These are phyloP conservation scores for Carex cristatella DNA, from an alignment of 176 grass and related monocot species.

Conservation along the genomic window DNA sequence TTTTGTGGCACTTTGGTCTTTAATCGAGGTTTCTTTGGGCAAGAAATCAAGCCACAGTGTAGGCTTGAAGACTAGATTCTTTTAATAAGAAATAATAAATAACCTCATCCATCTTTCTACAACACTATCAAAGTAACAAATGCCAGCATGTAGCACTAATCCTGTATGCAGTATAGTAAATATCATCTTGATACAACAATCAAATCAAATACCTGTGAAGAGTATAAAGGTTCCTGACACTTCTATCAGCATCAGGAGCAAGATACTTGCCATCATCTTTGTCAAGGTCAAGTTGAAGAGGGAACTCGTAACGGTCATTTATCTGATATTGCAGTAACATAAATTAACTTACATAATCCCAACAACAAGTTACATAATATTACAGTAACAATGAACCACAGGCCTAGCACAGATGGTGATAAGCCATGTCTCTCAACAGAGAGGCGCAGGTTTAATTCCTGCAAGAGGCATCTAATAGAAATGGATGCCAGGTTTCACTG, in stretches of 20 bases:
- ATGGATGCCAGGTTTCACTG: not conserved
- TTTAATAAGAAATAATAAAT: not conserved
- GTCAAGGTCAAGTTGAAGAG: slow-evolving; percentile 84
- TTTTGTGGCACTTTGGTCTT: not conserved
- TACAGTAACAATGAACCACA: not conserved
- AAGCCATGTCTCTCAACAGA: not conserved
- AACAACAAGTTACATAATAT: not conserved
- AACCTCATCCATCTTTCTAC: not conserved
- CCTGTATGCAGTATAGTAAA: not conserved
- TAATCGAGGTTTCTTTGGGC: not conserved
- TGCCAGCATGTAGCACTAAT: not conserved
- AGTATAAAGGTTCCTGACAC: slow-evolving; percentile 77
- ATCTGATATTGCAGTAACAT: slow-evolving; percentile 42
- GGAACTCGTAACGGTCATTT: slow-evolving; percentile 91
- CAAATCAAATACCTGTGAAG: slow-evolving; percentile 60
- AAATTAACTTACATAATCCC: not conserved
- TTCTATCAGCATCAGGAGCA: slow-evolving; percentile 80
- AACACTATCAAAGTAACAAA: not conserved
- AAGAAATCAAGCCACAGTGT: not conserved
- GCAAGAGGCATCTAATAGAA: not conserved
- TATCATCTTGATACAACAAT: not conserved
- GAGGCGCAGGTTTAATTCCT: not conserved
- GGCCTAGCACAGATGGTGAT: not conserved
- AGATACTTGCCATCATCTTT: slow-evolving; percentile 88
- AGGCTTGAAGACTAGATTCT: not conserved